Evolutionary conservation across 2,329 filamentous ascomycete genomes (phyloP).

Genomic region (Hypoxylon rubiginosum): DNA sequence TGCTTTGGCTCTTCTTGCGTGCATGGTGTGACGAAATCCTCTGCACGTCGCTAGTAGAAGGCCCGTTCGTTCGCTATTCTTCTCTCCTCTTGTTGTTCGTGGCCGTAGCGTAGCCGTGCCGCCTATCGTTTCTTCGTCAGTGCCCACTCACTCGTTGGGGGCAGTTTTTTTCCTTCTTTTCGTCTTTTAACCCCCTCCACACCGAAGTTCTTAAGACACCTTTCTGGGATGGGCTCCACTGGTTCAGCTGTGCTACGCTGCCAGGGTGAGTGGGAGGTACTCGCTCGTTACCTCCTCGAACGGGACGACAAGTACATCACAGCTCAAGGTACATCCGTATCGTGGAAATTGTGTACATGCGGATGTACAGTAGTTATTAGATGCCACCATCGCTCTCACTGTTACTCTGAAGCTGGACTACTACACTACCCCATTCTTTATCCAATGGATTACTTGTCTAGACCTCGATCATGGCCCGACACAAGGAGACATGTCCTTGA

Average conservation of each 20-base stretch:
- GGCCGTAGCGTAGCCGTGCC: not conserved
- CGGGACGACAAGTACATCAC: conserved; percentile 19
- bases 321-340: not conserved
- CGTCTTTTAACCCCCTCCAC: not conserved
- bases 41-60: not conserved
- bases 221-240: not conserved
- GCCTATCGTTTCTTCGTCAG: conserved; percentile 4
- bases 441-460: not conserved
- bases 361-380: not conserved
- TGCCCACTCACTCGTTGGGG: conserved; percentile 4
- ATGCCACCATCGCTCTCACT: not conserved
- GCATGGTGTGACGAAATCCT: not conserved
- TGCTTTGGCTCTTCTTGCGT: not conserved
- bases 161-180: not conserved
- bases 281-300: conserved; percentile 12
- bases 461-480: not conserved
- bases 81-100: not conserved
- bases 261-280: conserved; percentile 20
- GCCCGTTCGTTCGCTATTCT: not conserved
- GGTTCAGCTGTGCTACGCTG: not conserved
- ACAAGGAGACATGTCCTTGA: not conserved
- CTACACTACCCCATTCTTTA: not conserved
- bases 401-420: not conserved
- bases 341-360: not conserved
- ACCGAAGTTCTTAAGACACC: not conserved